Percentiles rank a stretch among this genome's conserved stretches.
phyloP scores from a whole-genome alignment of 805 yeast genomes.

The Saccharomycopsis malanga region DNA sequence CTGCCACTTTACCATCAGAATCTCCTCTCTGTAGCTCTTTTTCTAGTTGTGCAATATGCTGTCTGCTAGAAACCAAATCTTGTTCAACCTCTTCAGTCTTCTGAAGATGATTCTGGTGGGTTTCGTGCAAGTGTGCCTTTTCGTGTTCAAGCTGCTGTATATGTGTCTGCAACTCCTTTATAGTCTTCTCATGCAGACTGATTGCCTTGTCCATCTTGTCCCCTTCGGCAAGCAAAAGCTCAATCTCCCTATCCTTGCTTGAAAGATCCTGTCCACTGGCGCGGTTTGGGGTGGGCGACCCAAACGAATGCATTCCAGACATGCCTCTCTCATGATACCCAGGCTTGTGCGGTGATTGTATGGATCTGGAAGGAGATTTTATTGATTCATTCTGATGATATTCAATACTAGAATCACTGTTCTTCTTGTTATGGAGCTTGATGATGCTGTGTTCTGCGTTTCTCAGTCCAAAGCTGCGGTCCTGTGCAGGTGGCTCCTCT shows the following conservation, averaged over 20 bases:
- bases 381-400: background rate
- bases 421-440: background rate
- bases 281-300: background rate
- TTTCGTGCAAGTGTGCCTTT: slow-evolving; percentile 1
- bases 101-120: slow-evolving; percentile 1
- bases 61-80: slow-evolving; percentile 7
- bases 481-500: slow-evolving; percentile 1
- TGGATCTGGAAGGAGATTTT: background rate
- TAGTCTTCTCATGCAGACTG: slow-evolving; percentile 32
- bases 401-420: slow-evolving; percentile 2
- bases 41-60: slow-evolving; percentile 2
- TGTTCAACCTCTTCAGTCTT: slow-evolving; percentile 11
- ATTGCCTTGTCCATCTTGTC: slow-evolving; percentile 42
- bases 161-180: slow-evolving; percentile 9
- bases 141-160: slow-evolving; percentile 16
- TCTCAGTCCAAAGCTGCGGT: background rate
- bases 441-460: background rate
- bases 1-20: background rate
- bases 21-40: background rate
- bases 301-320: background rate
- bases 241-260: slow-evolving; percentile 38
- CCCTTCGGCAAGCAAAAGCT: slow-evolving; percentile 39
- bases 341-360: background rate
- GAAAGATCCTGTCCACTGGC: background rate
- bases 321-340: background rate